Percentiles rank a stretch among this genome's conserved stretches.
Evolutionary conservation across 768 basidiomycete genomes (phyloP).

Genomic region (Lactarius sp.): DNA sequence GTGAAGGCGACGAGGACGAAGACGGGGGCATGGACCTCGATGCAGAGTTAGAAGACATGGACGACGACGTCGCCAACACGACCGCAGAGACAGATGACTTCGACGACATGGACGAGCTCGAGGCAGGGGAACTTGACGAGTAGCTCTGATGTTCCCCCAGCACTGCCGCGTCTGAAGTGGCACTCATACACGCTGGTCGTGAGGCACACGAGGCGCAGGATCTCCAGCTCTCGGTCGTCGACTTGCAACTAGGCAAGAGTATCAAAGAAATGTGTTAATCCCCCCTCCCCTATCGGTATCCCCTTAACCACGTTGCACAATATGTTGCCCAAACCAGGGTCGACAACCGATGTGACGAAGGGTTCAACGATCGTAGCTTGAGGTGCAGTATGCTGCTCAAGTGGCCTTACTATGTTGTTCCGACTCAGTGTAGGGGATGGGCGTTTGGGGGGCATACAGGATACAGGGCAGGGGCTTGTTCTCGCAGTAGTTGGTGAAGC

Average conservation of each 20-base stretch:
- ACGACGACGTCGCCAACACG: conserved; percentile 21
- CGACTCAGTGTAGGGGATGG: neutral
- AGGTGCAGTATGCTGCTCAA: neutral
- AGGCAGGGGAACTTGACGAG: conserved; percentile 15
- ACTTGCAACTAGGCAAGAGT: neutral
- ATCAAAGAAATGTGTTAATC: neutral
- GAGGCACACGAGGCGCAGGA: neutral
- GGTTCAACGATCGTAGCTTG: neutral
- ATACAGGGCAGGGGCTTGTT: neutral
- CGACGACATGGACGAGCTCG: conserved; percentile 17
- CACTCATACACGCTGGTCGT: neutral
- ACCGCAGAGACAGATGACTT: conserved; percentile 17
- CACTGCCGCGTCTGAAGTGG: neutral
- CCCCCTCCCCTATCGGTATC: neutral
- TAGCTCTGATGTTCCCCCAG: neutral
- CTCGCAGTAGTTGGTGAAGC: neutral
- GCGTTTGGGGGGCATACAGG: neutral
- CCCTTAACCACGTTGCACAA: neutral
- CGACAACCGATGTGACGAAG: neutral
- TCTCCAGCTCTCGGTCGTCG: neutral
- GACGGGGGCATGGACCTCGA: conserved; percentile 45
- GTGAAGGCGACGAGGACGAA: conserved; percentile 64
- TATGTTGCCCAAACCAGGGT: neutral
- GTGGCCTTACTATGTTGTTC: neutral
- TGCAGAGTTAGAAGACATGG: conserved; percentile 32